These are phyloP conservation scores for Brassica incana DNA, from an alignment of 345 rosid species.

Conservation along the genomic window DNA sequence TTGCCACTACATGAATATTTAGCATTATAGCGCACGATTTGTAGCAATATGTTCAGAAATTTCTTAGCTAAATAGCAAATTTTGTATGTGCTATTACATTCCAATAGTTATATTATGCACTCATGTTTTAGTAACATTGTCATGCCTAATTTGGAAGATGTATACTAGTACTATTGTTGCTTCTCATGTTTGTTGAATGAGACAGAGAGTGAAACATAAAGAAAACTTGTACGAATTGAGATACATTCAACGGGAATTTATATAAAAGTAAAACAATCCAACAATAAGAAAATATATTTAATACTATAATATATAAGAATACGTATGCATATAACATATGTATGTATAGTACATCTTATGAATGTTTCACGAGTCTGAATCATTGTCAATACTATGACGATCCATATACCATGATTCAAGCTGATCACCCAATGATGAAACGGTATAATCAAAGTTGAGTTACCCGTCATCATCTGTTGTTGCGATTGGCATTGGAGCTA, in stretches of 20 bases:
- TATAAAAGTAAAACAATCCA: conserved; percentile 26
- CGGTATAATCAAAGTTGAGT: conserved; percentile 40
- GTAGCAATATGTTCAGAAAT: background rate
- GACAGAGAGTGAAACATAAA: background rate
- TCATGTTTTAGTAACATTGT: background rate
- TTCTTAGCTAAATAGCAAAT: background rate
- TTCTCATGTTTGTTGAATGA: background rate
- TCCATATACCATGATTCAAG: conserved; percentile 36
- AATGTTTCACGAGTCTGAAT: conserved; percentile 38
- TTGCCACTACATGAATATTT: background rate
- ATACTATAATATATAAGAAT: background rate
- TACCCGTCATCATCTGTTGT: conserved; percentile 41
- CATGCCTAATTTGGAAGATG: background rate
- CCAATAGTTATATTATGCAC: background rate
- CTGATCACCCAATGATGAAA: conserved; percentile 43
- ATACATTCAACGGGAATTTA: conserved; percentile 12
- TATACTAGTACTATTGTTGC: background rate
- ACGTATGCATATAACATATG: conserved; percentile 23
- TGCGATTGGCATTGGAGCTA: conserved; percentile 43
- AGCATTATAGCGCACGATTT: background rate
- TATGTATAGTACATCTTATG: background rate
- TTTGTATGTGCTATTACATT: background rate
- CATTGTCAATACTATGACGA: conserved; percentile 40
- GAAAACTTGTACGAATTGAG: background rate
- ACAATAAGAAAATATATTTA: background rate